phyloP scores from a whole-genome alignment of 192 early-diverging fungal genomes.

The Coemansia guatemalensis region DNA sequence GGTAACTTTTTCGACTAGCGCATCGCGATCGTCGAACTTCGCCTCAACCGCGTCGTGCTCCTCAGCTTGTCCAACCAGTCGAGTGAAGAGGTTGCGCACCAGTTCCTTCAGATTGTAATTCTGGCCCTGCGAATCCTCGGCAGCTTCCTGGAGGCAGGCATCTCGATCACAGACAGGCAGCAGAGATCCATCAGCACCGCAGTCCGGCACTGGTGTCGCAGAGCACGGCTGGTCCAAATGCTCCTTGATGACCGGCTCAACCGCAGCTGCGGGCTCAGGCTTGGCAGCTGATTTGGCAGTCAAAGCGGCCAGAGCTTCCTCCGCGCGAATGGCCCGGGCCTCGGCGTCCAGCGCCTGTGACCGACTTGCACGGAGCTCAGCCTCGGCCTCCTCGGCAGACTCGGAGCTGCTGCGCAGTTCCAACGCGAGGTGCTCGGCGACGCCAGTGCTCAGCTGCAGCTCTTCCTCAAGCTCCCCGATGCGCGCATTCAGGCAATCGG shows the following conservation, averaged over 20 bases:
- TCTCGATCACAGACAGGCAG: slow-evolving; percentile 19
- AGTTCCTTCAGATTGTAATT: slow-evolving; percentile 42
- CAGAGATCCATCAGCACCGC: slow-evolving; percentile 7
- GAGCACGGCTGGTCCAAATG: slow-evolving; percentile 14
- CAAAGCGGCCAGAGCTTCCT: slow-evolving; percentile 31
- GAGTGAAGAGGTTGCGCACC: slow-evolving; percentile 36
- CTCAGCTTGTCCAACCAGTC: slow-evolving; percentile 41
- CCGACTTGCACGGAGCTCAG: slow-evolving; percentile 14
- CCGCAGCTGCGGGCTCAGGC: not conserved
- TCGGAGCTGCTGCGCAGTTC: not conserved
- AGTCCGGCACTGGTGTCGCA: no score
- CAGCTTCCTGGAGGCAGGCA: slow-evolving; percentile 17
- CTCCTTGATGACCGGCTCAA: slow-evolving; percentile 15
- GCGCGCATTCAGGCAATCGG: not conserved
- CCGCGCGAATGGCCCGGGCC: slow-evolving; percentile 28
- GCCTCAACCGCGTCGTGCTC: slow-evolving; percentile 44
- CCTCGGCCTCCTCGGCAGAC: not conserved
- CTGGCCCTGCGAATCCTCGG: slow-evolving; percentile 37
- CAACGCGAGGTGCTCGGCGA: no score
- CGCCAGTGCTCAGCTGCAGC: slow-evolving; percentile 6
- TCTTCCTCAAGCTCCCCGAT: slow-evolving; percentile 12
- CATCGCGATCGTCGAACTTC: slow-evolving; percentile 27
- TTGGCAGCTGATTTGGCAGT: slow-evolving; percentile 10
- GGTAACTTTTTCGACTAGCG: slow-evolving; percentile 12
- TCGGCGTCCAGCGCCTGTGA: slow-evolving; percentile 30